Percentiles rank a stretch among this genome's conserved stretches.
Conservation (phyloP, 148 eudicot genomes). For the Rhododendron griersonianum region DNA sequence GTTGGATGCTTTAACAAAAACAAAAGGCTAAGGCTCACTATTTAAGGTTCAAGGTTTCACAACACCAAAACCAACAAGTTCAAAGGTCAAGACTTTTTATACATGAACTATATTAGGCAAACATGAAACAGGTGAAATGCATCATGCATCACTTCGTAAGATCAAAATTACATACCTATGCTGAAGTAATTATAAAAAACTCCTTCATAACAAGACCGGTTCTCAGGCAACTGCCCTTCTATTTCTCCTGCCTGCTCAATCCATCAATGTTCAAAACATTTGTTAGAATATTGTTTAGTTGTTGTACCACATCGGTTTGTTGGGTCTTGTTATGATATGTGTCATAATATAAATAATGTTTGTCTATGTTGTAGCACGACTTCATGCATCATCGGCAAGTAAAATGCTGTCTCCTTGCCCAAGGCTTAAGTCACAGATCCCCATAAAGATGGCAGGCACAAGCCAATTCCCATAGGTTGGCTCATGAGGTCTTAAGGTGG, state of each 20-base stretch:
- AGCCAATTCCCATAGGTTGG: too few relatives aligned
- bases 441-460: too few relatives aligned
- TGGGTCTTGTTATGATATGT: too few relatives aligned
- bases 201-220: slow-evolving; percentile 69
- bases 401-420: background rate
- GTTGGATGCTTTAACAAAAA: background rate
- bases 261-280: slow-evolving; percentile 6
- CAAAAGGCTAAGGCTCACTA: background rate
- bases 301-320: background rate
- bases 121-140: background rate
- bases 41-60: background rate
- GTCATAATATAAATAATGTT: too few relatives aligned
- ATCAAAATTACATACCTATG: slow-evolving; percentile 49
- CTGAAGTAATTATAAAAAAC: slow-evolving; percentile 96
- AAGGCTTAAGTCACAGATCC: too few relatives aligned
- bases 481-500: too few relatives aligned
- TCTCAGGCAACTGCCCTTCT: slow-evolving; percentile 63
- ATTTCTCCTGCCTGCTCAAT: slow-evolving; percentile 50
- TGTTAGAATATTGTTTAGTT: background rate
- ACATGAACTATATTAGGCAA: background rate
- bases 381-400: background rate
- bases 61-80: background rate
- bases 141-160: background rate
- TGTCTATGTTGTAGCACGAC: background rate
- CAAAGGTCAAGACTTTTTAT: background rate